These are phyloP conservation scores for Pyricularia grisea DNA, from an alignment of 2,329 filamentous ascomycete species.

Conservation along the genomic window DNA sequence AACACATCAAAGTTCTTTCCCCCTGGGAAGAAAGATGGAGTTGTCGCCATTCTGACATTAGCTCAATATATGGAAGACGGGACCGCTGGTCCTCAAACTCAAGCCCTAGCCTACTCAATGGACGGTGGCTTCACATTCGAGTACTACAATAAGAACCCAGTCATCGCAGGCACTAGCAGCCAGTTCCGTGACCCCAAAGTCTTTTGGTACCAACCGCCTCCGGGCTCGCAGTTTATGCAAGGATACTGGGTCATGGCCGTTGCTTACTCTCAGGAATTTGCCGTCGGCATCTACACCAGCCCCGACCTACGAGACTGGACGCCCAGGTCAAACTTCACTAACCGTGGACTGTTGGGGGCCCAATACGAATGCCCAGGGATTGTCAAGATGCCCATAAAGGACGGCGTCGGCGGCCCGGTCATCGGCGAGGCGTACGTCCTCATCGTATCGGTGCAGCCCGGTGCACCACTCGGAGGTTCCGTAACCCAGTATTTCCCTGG, in stretches of 20 bases:
- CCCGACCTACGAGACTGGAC: conserved; percentile 50
- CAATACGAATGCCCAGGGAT: conserved; percentile 59
- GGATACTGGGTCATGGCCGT: conserved; percentile 49
- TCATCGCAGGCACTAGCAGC: conserved; percentile 41
- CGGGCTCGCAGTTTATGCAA: conserved; percentile 10
- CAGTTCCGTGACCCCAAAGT: conserved; percentile 61
- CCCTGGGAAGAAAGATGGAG: conserved; percentile 28
- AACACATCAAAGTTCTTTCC: conserved; percentile 60
- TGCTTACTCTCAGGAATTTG: conserved; percentile 43
- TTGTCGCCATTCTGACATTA: conserved; percentile 48
- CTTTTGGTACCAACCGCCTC: conserved; percentile 33
- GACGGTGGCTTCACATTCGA: conserved; percentile 55
- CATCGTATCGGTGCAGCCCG: conserved; percentile 45
- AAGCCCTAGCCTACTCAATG: conserved; percentile 51
- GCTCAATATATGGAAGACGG: conserved; percentile 24
- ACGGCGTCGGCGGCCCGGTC: conserved; percentile 13
- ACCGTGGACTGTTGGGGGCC: conserved; percentile 38
- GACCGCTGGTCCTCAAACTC: conserved; percentile 34
- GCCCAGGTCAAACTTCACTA: conserved; percentile 46
- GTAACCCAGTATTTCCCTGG: conserved; percentile 48
- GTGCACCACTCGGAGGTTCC: conserved; percentile 45
- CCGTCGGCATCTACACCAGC: conserved; percentile 52
- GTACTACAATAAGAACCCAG: conserved; percentile 50
- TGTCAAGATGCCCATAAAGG: conserved; percentile 39
- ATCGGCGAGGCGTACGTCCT: conserved; percentile 33